Evolutionary conservation across 2,329 filamentous ascomycete species (phyloP), one percentile per base, ranked within the genome.

Genomic region (Rosellinia necatrix): DNA sequence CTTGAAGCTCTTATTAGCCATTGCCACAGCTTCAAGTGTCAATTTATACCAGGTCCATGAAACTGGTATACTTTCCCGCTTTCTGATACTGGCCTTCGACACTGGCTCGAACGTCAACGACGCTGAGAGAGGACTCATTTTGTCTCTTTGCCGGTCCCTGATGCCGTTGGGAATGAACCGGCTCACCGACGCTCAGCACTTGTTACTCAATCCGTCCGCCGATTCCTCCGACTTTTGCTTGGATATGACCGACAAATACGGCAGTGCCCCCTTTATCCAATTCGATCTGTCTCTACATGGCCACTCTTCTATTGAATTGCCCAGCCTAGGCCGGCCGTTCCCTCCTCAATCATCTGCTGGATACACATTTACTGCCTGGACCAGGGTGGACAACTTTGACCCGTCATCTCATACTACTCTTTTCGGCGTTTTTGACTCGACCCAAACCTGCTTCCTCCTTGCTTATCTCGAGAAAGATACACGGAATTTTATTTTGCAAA

Each of bases 391-490:
- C 71, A 80, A 85, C 35, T 97, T 94, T 71, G 96, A 99, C 71
- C 77, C 84, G 4, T 83, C 84, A 41, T 87, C 89, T 13, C 94
- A 99, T 71, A 99, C 94, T 0, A 99, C 94, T 0, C 82, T 99
- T 12, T 99, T 99, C 71, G 94, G 94, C 22, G 91, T 94, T 7
- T 97, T 96, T 72, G 94, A 99, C 74, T 81, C 88, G 3, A 91
- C 86, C 4, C 93, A 97, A 72, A 91, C 90, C 4, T 99, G 94
- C 72, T 99, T 99, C 68, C 76, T 99, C 30, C 84, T 99, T 64
- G 87, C 92, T 58, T 99, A 99, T 69, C 80, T 99, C 34, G 96
- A 99, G 71, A 92, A 89, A 69, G 92, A 97, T 71, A 96, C 91
- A 2, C 90, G 84, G 58, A 94, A 96, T 73, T 89, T 99, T 64